Evolutionary conservation across 768 basidiomycete species (phyloP).

Genomic region (Boletus tylopilopsis): DNA sequence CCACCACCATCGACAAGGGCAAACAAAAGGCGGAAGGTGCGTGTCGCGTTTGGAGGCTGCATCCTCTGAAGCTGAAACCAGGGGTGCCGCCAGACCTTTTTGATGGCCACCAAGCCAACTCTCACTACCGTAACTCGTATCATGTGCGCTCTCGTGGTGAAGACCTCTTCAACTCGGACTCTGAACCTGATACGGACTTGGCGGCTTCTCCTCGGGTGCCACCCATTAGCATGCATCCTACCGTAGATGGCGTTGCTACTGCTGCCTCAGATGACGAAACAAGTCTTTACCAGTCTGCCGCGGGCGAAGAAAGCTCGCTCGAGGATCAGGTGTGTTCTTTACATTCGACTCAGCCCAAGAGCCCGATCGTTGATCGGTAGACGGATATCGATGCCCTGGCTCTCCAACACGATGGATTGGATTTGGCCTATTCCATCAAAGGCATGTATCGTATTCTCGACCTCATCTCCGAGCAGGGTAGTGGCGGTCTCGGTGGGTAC

Average conservation of each 20-base stretch:
- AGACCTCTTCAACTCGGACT: conserved; percentile 7
- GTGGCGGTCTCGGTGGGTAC: conserved; percentile 46
- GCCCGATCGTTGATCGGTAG: conserved; percentile 6
- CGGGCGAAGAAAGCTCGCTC: conserved; percentile 1
- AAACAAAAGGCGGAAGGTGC: conserved; percentile 18
- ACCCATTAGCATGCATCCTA: not conserved
- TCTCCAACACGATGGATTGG: conserved; percentile 11
- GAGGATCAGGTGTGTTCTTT: conserved; percentile 13
- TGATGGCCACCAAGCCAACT: not conserved
- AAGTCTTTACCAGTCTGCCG: conserved; percentile 14
- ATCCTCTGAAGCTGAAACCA: not conserved
- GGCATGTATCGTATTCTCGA: conserved; percentile 55
- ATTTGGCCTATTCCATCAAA: conserved; percentile 31
- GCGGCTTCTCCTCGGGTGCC: conserved; percentile 4
- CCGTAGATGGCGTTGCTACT: not conserved
- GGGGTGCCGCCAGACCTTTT: conserved; percentile 7
- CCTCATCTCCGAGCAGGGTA: conserved; percentile 48
- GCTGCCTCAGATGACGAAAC: conserved; percentile 4
- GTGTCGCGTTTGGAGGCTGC: not conserved
- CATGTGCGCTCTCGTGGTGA: not conserved
- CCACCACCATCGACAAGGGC: conserved; percentile 16
- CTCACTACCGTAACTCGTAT: not conserved
- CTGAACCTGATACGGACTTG: not conserved
- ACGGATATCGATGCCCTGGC: conserved; percentile 12
- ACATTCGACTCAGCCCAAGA: not conserved